Evolutionary conservation across 148 eudicot species (phyloP).

Genomic region (Chenopodium suecicum): DNA sequence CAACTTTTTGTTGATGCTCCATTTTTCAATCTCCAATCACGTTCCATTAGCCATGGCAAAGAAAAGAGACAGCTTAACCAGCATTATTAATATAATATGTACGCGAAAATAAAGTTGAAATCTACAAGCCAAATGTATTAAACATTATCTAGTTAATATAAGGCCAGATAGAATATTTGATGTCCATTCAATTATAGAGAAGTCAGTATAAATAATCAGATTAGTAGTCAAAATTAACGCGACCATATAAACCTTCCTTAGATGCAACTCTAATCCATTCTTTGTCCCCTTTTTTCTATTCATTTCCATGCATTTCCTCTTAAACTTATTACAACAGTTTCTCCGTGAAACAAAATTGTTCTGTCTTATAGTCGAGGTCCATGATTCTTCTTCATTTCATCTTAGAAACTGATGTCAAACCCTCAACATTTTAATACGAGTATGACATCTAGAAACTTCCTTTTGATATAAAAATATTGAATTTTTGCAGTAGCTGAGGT

Average conservation of each 20-base stretch:
- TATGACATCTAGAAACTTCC: too few relatives aligned
- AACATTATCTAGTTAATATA: slow-evolving; percentile 14
- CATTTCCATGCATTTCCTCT: neutral
- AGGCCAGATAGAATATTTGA: slow-evolving; percentile 3
- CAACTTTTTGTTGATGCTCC: neutral
- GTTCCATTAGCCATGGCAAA: neutral
- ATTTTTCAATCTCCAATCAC: slow-evolving; percentile 2
- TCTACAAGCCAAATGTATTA: neutral
- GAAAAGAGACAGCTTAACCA: neutral
- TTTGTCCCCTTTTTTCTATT: neutral
- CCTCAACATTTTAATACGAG: too few relatives aligned
- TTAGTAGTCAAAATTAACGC: slow-evolving; percentile 4
- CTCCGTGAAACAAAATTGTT: neutral
- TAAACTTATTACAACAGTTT: neutral
- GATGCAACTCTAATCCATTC: neutral
- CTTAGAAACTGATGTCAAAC: neutral
- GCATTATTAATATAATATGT: neutral
- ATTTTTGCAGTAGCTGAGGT: neutral
- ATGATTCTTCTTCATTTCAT: neutral
- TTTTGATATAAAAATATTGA: too few relatives aligned
- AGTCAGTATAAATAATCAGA: slow-evolving; percentile 2
- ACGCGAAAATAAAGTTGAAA: neutral
- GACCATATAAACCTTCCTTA: neutral
- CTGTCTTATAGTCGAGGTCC: too few relatives aligned
- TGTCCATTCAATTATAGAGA: slow-evolving; percentile 24